Evolutionary conservation across 129 eudicot species (phyloP).

Genomic region (Pseudognaphalium luteoalbum): DNA sequence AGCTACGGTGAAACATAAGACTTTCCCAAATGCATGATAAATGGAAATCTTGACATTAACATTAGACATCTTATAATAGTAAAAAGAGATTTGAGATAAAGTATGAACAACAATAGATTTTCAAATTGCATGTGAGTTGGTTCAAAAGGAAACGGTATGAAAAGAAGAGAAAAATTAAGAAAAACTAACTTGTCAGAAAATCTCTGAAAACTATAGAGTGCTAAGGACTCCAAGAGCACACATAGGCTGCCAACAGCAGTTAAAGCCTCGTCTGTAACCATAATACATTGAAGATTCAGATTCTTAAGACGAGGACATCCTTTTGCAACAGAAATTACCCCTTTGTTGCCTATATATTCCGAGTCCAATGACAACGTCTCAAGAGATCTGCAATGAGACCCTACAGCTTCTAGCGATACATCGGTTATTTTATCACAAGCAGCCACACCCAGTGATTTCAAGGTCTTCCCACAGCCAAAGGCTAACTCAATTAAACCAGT

Average conservation of each 20-base stretch:
- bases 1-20: not conserved
- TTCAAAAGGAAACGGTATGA: not conserved
- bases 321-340: conserved; percentile 16
- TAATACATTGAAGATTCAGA: conserved; percentile 7
- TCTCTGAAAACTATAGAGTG: conserved; percentile 18
- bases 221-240: conserved; percentile 11
- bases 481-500: conserved; percentile 15
- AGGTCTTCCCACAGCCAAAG: conserved; percentile 9
- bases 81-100: not conserved
- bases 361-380: conserved; percentile 8
- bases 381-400: conserved; percentile 16
- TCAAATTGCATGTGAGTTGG: not conserved
- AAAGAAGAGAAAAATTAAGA: not conserved
- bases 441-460: conserved; percentile 9
- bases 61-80: not conserved
- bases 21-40: not conserved
- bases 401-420: conserved; percentile 15
- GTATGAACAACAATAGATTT: not conserved
- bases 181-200: conserved; percentile 14
- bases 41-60: not conserved
- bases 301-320: conserved; percentile 4
- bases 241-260: conserved; percentile 7
- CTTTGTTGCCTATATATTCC: not conserved
- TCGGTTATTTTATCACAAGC: conserved; percentile 20
- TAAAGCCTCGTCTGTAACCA: conserved; percentile 15